These are phyloP conservation scores for Nigrospora sphaerica DNA, from an alignment of 2,329 filamentous ascomycete genomes.

Conservation along the genomic window DNA sequence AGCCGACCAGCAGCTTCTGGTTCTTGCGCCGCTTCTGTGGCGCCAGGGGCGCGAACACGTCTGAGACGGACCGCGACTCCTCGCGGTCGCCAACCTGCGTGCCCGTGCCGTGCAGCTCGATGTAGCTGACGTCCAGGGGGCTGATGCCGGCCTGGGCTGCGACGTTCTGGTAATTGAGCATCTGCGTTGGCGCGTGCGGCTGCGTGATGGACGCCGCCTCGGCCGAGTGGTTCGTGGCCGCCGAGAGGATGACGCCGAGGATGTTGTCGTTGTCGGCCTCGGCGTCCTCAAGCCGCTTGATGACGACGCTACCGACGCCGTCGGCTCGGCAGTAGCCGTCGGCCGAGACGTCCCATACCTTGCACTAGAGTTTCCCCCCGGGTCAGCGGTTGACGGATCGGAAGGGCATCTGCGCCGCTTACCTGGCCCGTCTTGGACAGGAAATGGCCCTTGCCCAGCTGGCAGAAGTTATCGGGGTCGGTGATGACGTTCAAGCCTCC, in stretches of 20 bases:
- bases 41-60: conserved; percentile 47
- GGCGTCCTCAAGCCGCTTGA: background rate
- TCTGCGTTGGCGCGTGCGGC: conserved; percentile 10
- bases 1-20: conserved; percentile 35
- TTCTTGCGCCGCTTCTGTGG: conserved; percentile 27
- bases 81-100: conserved; percentile 62
- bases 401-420: too few relatives aligned
- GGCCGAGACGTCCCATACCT: conserved; percentile 60
- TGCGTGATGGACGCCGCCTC: background rate
- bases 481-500: conserved; percentile 60
- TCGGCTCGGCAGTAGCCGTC: conserved; percentile 50
- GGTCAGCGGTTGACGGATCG: too few relatives aligned
- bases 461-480: conserved; percentile 58
- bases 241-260: background rate
- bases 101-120: conserved; percentile 65
- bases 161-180: conserved; percentile 48
- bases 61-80: conserved; percentile 56
- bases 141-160: conserved; percentile 51
- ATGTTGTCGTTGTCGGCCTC: background rate
- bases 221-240: background rate
- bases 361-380: conserved; percentile 12
- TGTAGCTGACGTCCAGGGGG: conserved; percentile 46
- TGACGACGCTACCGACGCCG: conserved; percentile 18
- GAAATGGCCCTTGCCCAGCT: conserved; percentile 58
- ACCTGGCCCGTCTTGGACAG: conserved; percentile 34